phyloP scores from a whole-genome alignment of 1,284 basidiomycete species.

The Takashimella tepidaria region DNA sequence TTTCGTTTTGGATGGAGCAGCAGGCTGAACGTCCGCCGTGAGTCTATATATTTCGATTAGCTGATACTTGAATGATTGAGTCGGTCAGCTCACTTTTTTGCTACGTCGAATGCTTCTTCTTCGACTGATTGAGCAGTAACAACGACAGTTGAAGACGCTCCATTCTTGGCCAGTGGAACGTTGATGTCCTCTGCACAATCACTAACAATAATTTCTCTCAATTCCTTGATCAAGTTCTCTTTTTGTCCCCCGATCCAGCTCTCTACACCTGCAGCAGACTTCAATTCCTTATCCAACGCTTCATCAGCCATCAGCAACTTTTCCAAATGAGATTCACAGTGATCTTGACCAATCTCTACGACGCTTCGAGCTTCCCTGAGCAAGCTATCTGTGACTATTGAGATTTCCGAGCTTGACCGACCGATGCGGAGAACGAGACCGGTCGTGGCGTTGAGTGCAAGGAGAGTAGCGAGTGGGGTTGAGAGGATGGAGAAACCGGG shows the following conservation, averaged over 20 bases:
- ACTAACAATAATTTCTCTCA: constrained; percentile 34
- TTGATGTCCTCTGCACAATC: constrained; percentile 44
- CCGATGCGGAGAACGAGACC: constrained; percentile 85
- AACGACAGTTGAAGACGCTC: constrained; percentile 13
- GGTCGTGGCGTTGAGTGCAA: constrained; percentile 69
- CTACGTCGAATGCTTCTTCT: constrained; percentile 65
- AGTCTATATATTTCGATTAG: constrained; percentile 22
- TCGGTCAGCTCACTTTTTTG: constrained; percentile 50
- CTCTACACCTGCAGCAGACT: constrained; percentile 50
- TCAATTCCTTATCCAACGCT: constrained; percentile 58
- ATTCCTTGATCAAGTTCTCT: constrained; percentile 29
- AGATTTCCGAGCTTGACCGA: constrained; percentile 64
- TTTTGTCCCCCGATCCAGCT: constrained; percentile 24
- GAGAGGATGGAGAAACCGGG: constrained; percentile 80
- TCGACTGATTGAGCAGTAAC: constrained; percentile 51
- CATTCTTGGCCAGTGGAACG: constrained; percentile 24
- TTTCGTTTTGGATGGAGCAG: constrained; percentile 48
- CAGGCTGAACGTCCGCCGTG: constrained; percentile 30
- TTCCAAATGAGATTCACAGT: constrained; percentile 72
- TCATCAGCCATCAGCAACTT: constrained; percentile 62
- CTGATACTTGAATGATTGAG: too few relatives aligned
- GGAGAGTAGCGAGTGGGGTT: constrained; percentile 76
- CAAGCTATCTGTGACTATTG: constrained; percentile 67
- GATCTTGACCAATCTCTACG: constrained; percentile 61
- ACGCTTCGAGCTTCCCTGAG: constrained; percentile 59